Evolutionary conservation across 1,139 yeast genomes (phyloP).

Genomic region (Meyerozyma sp.): DNA sequence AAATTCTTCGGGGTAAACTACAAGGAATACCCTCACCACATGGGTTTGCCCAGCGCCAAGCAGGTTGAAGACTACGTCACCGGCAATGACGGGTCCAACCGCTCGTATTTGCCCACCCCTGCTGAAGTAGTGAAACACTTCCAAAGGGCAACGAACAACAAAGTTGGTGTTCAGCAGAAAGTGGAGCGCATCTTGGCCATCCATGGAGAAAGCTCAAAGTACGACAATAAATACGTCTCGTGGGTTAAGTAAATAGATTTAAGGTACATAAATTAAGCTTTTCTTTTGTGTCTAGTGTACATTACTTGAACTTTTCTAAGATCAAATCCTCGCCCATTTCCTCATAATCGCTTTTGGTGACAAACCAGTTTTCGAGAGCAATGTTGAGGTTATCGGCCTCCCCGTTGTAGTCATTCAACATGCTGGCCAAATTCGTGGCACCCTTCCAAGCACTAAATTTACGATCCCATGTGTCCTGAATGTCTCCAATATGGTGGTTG

Average conservation of each 20-base stretch:
- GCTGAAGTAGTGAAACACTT: slow-evolving; percentile 63
- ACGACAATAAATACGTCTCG: slow-evolving; percentile 53
- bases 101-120: slow-evolving; percentile 64
- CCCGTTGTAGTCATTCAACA: slow-evolving; percentile 39
- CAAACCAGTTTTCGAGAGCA: slow-evolving; percentile 49
- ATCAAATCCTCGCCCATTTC: slow-evolving; percentile 58
- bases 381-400: slow-evolving; percentile 37
- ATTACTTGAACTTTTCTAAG: slow-evolving; percentile 47
- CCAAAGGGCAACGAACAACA: slow-evolving; percentile 40
- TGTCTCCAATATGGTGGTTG: slow-evolving; percentile 22
- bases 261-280: slow-evolving; percentile 1
- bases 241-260: slow-evolving; percentile 37
- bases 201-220: slow-evolving; percentile 56
- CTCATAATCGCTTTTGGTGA: slow-evolving; percentile 52
- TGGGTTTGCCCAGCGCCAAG: slow-evolving; percentile 72
- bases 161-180: slow-evolving; percentile 60
- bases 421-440: slow-evolving; percentile 56
- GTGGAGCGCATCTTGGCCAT: slow-evolving; percentile 50
- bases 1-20: slow-evolving; percentile 49
- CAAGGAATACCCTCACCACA: slow-evolving; percentile 63
- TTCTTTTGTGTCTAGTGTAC: background rate
- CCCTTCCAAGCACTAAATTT: slow-evolving; percentile 62
- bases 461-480: slow-evolving; percentile 45
- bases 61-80: slow-evolving; percentile 56
- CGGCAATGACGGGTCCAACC: slow-evolving; percentile 58